phyloP scores from a whole-genome alignment of 805 yeast genomes.

The Torulaspora gathmanii region DNA sequence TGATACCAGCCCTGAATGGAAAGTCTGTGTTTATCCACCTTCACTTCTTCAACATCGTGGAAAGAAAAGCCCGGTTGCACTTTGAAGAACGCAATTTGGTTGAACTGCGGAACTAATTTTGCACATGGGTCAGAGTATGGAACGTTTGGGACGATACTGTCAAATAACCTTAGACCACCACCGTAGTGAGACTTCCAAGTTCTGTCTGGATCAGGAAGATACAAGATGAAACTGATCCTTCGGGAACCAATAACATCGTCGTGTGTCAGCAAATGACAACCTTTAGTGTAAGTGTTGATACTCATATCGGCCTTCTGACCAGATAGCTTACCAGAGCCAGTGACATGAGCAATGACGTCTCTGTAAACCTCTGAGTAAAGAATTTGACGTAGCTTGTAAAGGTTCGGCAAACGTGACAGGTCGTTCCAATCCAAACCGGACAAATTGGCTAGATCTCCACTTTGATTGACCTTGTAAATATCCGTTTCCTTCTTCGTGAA shows the following conservation, averaged over 20 bases:
- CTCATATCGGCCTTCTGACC: constrained; percentile 92
- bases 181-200: constrained; percentile 91
- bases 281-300: constrained; percentile 82
- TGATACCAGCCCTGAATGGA: constrained; percentile 99
- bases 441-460: constrained; percentile 86
- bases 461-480: constrained; percentile 86
- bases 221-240: constrained; percentile 85
- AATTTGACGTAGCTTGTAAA: constrained; percentile 77
- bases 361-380: constrained; percentile 83
- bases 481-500: constrained; percentile 97
- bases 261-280: constrained; percentile 91
- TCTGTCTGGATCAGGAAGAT: constrained; percentile 87
- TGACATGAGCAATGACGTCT: constrained; percentile 66
- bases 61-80: constrained; percentile 95
- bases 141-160: constrained; percentile 81
- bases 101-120: constrained; percentile 84
- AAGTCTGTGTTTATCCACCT: constrained; percentile 82
- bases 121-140: constrained; percentile 72
- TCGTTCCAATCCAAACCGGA: constrained; percentile 80
- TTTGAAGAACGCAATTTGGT: constrained; percentile 91
- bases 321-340: constrained; percentile 84
- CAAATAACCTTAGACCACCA: constrained; percentile 83
- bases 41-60: constrained; percentile 97
- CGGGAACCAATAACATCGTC: constrained; percentile 98
- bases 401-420: constrained; percentile 62